Evolutionary conservation across 345 rosid genomes (phyloP), one percentile per base, ranked within the genome.

Genomic region (Syzygium jambos): DNA sequence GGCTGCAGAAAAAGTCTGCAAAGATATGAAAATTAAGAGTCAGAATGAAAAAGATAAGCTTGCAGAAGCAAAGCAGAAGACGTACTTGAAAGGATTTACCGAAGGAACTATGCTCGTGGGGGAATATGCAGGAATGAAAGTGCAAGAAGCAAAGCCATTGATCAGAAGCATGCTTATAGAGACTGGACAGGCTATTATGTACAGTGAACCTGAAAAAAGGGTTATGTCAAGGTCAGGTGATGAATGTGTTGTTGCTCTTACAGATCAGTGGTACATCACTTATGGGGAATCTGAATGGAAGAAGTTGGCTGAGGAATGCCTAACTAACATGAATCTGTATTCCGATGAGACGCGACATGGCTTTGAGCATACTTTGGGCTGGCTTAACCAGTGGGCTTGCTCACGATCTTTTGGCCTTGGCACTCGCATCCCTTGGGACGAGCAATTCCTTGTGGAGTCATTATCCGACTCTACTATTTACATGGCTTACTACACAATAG

Each of bases 301-400:
- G 91, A 89, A 90, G 85, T 52, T 95, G 86, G 93, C 98, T 13
- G 97, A 95, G 89, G 98, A 97, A 51, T 96, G 99, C 91, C 92
- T 97, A 51, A 89, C 95, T 53, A 92, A 82, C 77, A 97, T 96
- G 98, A 95, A 95, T 92, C 92, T 95, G 56, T 97, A 91, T 90
- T 92, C 94, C 73, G 98, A 97, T 51, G 99, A 97, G 94, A 94
- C 96, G 46, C 91, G 95, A 25, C 96, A 95, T 86, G 95, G 95
- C 38, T 97, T 97, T 91, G 99, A 95, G 93, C 99, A 97, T 85
- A 95, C 99, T 22, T 92, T 96, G 91, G 83, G 96, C 89, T 97
- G 99, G 99, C 93, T 97, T 85, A 97, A 96, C 90, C 99, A 96
- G 90, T 97, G 99, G 99, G 99, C 99, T 78, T 96, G 99, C 90